Base-by-base conservation (phyloP, 2,329 filamentous ascomycete genomes). In the Ceratocystis eucalypticola region DNA sequence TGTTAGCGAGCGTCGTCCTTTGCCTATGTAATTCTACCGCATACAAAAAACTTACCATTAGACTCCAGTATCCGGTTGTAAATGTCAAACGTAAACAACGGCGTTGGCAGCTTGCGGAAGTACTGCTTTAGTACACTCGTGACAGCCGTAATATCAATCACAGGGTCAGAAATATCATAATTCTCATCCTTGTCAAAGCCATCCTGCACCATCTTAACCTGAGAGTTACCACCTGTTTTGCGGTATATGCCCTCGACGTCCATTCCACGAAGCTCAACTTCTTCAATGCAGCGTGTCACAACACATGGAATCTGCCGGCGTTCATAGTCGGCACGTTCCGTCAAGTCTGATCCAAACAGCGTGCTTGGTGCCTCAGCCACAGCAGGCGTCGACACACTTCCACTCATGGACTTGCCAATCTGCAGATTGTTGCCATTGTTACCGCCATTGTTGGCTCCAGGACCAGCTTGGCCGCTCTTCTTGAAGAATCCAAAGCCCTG, bases 111-210 rank as follows among this genome's bases (percentile, higher is more conserved):
- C 76, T 92, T 94, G 71, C 94, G 85, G 83, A 99, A 96, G 74
- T 97, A 99, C 75, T 97, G 93, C 79, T 99, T 99, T 72, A 99
- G 77, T 22, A 93, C 89, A 73, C 91, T 96, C 1, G 94, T 97
- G 66, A 99, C 91, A 12, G 94, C 91, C 66, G 96, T 95, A 69
- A 99, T 97, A 74, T 99, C 94, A 65, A 97, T 82, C 70, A 91
- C 88, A 0, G 91, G 89, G 72, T 97, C 94, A 2, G 91, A 95
- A 67, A 99, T 95, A 74, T 97, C 93, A 73, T 86, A 94, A 72
- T 93, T 89, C 70, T 88, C 84, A 68, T 84, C 87, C 74, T 86
- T 88, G 75, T 96, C 92, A 74, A 99, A 97, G 12, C 92, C 91
- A 70, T 92, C 89, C 72, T 93, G 90, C 71, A 99, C 89, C 72